phyloP scores from a whole-genome alignment of 1,284 basidiomycete genomes.

The Exsudoporus floridanus region DNA sequence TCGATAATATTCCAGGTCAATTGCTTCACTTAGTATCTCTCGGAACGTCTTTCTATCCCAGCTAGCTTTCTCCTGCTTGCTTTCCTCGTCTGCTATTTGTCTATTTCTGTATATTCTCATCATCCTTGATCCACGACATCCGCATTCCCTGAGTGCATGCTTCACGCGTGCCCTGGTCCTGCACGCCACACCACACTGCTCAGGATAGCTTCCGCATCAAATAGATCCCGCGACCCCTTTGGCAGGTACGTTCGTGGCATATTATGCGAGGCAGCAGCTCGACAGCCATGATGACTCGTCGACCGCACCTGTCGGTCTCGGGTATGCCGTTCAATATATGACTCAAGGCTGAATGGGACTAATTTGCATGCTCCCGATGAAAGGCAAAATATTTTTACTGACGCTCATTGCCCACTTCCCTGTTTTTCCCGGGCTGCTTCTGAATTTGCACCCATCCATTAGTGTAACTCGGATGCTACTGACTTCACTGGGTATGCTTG shows the following conservation, averaged over 20 bases:
- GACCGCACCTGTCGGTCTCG: not conserved
- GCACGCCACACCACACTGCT: conserved; percentile 14
- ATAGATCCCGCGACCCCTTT: not conserved
- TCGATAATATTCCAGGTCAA: conserved; percentile 5
- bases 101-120: conserved; percentile 19
- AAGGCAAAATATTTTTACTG: conserved; percentile 8
- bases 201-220: conserved; percentile 16
- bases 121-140: conserved; percentile 10
- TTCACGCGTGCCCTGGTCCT: conserved; percentile 21
- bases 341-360: conserved; percentile 16
- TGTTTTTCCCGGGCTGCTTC: conserved; percentile 3
- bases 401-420: conserved; percentile 1
- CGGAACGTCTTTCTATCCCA: conserved; percentile 8
- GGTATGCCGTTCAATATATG: not conserved
- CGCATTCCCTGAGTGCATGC: conserved; percentile 17
- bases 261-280: conserved; percentile 1
- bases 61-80: conserved; percentile 21
- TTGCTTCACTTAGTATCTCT: conserved; percentile 5
- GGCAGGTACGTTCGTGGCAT: conserved; percentile 1
- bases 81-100: conserved; percentile 21
- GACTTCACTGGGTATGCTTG: conserved; percentile 8
- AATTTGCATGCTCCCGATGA: conserved; percentile 4
- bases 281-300: not conserved
- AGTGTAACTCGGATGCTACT: conserved; percentile 4
- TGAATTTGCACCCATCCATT: not conserved